A percentile compares a stretch with the other conserved stretches of the same genome.
These are phyloP conservation scores for Ailanthus altissimus DNA, from an alignment of 345 rosid species.

Conservation along the genomic window DNA sequence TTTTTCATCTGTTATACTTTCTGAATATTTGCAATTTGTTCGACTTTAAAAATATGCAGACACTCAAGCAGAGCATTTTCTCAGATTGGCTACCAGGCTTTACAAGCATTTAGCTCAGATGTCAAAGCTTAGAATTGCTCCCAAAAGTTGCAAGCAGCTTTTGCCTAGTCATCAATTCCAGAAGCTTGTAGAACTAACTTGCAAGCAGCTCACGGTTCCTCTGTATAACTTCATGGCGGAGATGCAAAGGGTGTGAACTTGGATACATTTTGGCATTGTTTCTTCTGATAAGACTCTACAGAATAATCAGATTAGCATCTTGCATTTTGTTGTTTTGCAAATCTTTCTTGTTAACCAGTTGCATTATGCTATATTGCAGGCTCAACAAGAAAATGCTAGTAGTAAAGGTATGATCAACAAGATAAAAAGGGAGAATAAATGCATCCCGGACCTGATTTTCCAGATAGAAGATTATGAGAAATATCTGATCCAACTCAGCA, in stretches of 20 bases:
- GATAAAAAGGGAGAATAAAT: slow-evolving; percentile 86
- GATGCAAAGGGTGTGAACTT: slow-evolving; percentile 52
- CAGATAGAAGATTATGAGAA: slow-evolving; percentile 85
- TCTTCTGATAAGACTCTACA: neutral
- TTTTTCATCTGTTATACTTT: slow-evolving; percentile 9
- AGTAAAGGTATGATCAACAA: slow-evolving; percentile 62
- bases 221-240: slow-evolving; percentile 71
- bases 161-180: slow-evolving; percentile 67
- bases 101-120: slow-evolving; percentile 83
- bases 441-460: slow-evolving; percentile 80
- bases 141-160: slow-evolving; percentile 74
- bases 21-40: slow-evolving; percentile 21
- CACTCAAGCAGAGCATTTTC: slow-evolving; percentile 63
- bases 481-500: slow-evolving; percentile 76
- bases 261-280: neutral
- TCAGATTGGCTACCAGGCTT: slow-evolving; percentile 55
- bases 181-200: slow-evolving; percentile 73
- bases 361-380: slow-evolving; percentile 40
- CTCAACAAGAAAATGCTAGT: slow-evolving; percentile 52
- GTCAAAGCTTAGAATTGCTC: slow-evolving; percentile 68
- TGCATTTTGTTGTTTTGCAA: neutral
- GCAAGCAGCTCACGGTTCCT: slow-evolving; percentile 74
- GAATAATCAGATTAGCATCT: neutral
- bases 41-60: slow-evolving; percentile 45
- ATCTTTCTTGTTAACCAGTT: slow-evolving; percentile 11